Evolutionary conservation across 2,329 filamentous ascomycete genomes (phyloP).

Genomic region (Arachnomyces sp.): DNA sequence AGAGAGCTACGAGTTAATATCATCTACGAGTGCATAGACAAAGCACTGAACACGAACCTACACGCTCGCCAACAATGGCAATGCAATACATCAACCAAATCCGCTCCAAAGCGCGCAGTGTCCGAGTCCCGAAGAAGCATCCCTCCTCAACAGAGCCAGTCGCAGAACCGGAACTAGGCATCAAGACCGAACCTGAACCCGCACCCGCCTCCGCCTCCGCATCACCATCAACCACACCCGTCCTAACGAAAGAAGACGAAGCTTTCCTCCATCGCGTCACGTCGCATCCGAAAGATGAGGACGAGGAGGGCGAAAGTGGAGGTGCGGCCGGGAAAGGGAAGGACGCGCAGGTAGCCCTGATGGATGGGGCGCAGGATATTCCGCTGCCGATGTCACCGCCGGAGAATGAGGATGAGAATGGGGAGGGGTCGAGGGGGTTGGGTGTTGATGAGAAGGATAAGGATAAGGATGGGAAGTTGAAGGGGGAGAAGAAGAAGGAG

Average conservation of each 20-base stretch:
- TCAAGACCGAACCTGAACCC: no score
- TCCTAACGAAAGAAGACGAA: slow-evolving; percentile 55
- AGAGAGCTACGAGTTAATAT: no score
- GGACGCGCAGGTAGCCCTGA: slow-evolving; percentile 39
- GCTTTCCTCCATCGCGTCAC: slow-evolving; percentile 47
- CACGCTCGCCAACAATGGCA: slow-evolving; percentile 6
- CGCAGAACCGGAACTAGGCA: no score
- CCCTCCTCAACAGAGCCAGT: no score
- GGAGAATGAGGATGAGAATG: slow-evolving; percentile 29
- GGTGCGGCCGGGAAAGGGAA: slow-evolving; percentile 17
- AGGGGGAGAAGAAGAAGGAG: slow-evolving; percentile 12
- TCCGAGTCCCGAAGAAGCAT: slow-evolving; percentile 20
- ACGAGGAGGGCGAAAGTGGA: slow-evolving; percentile 4
- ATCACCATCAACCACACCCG: slow-evolving; percentile 32
- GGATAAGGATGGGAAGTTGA: slow-evolving; percentile 20
- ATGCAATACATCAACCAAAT: slow-evolving; percentile 39
- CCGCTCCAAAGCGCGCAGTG: slow-evolving; percentile 29
- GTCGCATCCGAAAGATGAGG: slow-evolving; percentile 31
- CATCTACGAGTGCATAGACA: no score
- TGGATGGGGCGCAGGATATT: slow-evolving; percentile 40
- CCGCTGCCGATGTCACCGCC: slow-evolving; percentile 43
- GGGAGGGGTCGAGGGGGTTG: slow-evolving; percentile 7
- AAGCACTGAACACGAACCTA: no score
- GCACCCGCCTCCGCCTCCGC: no score
- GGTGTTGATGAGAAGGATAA: slow-evolving; percentile 27